Base-by-base conservation (phyloP, 2,329 filamentous ascomycete species). In the Fusarium sp. region DNA sequence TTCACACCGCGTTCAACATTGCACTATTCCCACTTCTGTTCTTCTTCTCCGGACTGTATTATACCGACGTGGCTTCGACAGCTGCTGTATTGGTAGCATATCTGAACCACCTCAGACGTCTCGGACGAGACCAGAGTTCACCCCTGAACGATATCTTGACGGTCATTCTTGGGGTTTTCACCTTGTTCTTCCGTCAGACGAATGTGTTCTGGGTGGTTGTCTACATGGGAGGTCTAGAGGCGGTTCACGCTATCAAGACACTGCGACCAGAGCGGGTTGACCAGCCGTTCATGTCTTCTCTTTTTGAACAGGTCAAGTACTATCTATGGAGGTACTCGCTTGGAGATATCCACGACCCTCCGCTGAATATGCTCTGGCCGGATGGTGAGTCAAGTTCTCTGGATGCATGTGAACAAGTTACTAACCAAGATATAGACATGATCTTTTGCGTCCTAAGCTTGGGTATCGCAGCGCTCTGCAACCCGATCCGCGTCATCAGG, bases 131-230 rank as follows among this genome's bases (percentile, higher is more conserved):
- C 12, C 60, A 56, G 8, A 82, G 79, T 6, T 82, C 83, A 0
- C 17, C 85, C 6, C 4, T 77, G 9, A 87, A 81, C 50, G 86
- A 86, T 58, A 1, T 91, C 0, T 70, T 76, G 12, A 85, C 86
- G 0, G 70, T 94, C 0, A 1, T 86, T 0, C 81, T 92, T 7
- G 95, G 95, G 0, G 72, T 94, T 0, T 71, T 89, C 2, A 87
- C 94, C 1, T 86, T 99, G 22, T 84, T 89, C 3, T 97, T 98
- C 86, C 89, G 97, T 27, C 97, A 99, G 82, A 99, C 97, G 0
- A 99, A 99, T 78, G 93, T 98, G 65, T 98, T 99, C 81, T 99
- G 97, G 97, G 92, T 95, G 0, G 92, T 94, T 1, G 86, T 95
- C 0, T 95, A 94, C 78, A 90, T 95, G 77, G 93, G 93, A 22